These are phyloP conservation scores for Rosa hybrid DNA, from an alignment of 331 rosid species.

Conservation along the genomic window DNA sequence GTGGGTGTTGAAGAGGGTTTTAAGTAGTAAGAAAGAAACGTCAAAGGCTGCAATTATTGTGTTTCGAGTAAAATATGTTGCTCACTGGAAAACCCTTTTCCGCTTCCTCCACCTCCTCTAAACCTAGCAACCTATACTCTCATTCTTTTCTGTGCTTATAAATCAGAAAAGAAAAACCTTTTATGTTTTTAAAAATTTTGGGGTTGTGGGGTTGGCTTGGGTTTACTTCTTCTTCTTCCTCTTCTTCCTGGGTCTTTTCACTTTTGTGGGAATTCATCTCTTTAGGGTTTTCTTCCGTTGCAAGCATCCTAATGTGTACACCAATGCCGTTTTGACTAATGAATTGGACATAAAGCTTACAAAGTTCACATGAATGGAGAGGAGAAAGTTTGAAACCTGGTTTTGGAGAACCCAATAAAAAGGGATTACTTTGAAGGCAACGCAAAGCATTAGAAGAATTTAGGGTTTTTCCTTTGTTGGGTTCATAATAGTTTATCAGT, in stretches of 20 bases:
- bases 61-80: constrained; percentile 55
- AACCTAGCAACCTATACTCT: not conserved
- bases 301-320: constrained; percentile 34
- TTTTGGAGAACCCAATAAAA: constrained; percentile 4
- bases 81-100: constrained; percentile 27
- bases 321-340: constrained; percentile 7
- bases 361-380: constrained; percentile 13
- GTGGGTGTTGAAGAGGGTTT: constrained; percentile 55
- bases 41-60: constrained; percentile 77
- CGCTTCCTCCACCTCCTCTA: not conserved
- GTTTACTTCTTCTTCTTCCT: not conserved
- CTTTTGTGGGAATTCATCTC: constrained; percentile 24
- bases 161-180: not conserved
- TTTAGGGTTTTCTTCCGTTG: constrained; percentile 35
- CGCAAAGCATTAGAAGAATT: constrained; percentile 5
- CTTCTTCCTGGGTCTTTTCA: not conserved
- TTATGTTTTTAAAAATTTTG: not conserved
- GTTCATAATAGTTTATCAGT: constrained; percentile 1
- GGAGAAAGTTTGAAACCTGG: constrained; percentile 23
- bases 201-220: not conserved
- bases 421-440: constrained; percentile 12
- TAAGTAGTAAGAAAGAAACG: constrained; percentile 40
- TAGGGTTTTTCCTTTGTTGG: not conserved
- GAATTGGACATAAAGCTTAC: not conserved
- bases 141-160: not conserved